These are phyloP conservation scores for Ganoderma multipileum DNA, from an alignment of 1,284 basidiomycete species.

Conservation along the genomic window DNA sequence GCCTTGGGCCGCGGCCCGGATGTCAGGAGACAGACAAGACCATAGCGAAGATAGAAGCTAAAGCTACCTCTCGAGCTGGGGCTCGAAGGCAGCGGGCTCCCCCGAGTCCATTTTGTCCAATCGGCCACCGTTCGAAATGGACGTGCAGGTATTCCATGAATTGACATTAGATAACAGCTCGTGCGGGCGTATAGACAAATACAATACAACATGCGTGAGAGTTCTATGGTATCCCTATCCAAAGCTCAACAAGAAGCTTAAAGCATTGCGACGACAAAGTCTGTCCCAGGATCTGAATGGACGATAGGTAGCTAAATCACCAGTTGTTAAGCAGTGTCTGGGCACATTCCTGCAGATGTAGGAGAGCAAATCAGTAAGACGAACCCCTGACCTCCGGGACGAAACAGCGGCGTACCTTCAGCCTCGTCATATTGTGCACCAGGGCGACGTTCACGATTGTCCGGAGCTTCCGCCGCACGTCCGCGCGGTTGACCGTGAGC, in stretches of 20 bases:
- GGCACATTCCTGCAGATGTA: slow-evolving; percentile 48
- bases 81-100: background rate
- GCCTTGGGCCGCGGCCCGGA: background rate
- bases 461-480: slow-evolving; percentile 71
- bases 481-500: slow-evolving; percentile 72
- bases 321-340: slow-evolving; percentile 33
- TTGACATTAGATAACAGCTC: background rate
- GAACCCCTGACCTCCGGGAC: background rate
- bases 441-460: slow-evolving; percentile 85
- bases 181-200: slow-evolving; percentile 14
- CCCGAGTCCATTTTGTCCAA: background rate
- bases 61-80: background rate
- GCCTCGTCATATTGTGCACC: slow-evolving; percentile 69
- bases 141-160: background rate
- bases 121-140: background rate
- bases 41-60: background rate
- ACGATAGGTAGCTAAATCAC: slow-evolving; percentile 13
- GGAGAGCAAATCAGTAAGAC: slow-evolving; percentile 5
- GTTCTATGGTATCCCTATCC: slow-evolving; percentile 3
- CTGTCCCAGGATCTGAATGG: background rate
- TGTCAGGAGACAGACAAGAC: background rate
- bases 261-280: slow-evolving; percentile 15
- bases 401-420: slow-evolving; percentile 60
- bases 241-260: slow-evolving; percentile 21
- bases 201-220: slow-evolving; percentile 31